Evolutionary conservation across 192 early-diverging fungal species (phyloP).

Genomic region (Phlyctochytrium planicorne): DNA sequence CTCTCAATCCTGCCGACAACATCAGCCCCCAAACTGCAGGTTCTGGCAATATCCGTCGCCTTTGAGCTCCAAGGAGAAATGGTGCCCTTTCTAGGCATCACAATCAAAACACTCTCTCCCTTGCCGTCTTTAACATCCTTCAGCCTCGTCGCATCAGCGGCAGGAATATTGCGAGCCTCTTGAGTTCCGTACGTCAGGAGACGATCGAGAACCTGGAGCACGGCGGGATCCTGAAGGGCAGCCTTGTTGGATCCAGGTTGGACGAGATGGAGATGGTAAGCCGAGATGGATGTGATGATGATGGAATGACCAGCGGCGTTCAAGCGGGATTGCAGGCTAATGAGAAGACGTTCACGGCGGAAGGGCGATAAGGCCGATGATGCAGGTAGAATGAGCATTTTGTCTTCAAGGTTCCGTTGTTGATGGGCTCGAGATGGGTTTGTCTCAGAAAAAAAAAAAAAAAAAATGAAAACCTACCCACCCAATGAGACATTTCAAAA

Average conservation of each 20-base stretch:
- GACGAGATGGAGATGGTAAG: constrained; percentile 79
- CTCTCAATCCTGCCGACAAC: constrained; percentile 84
- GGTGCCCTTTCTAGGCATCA: constrained; percentile 90
- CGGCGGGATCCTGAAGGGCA: not conserved
- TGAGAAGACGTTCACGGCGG: constrained; percentile 59
- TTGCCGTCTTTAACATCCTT: constrained; percentile 14
- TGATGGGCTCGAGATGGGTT: not conserved
- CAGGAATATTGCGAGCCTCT: constrained; percentile 37
- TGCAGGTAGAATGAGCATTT: constrained; percentile 86
- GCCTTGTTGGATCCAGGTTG: constrained; percentile 44
- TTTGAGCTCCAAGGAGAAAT: constrained; percentile 99
- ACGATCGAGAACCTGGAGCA: constrained; percentile 22
- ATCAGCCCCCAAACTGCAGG: constrained; percentile 75
- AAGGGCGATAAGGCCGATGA: constrained; percentile 77
- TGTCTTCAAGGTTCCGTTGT: too few species aligned
- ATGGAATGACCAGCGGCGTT: constrained; percentile 36
- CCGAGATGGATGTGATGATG: constrained; percentile 34
- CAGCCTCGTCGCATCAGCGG: constrained; percentile 33
- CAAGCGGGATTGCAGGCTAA: constrained; percentile 54
- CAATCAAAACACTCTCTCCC: constrained; percentile 47
- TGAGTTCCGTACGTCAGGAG: constrained; percentile 42
- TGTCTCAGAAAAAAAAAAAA: not conserved
- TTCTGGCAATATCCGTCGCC: constrained; percentile 95
- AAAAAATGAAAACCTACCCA: too few species aligned
- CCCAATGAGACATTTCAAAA: too few species aligned